These are phyloP conservation scores for Pestalotiopsis sp. DNA, from an alignment of 2,329 filamentous ascomycete genomes.

Conservation along the genomic window DNA sequence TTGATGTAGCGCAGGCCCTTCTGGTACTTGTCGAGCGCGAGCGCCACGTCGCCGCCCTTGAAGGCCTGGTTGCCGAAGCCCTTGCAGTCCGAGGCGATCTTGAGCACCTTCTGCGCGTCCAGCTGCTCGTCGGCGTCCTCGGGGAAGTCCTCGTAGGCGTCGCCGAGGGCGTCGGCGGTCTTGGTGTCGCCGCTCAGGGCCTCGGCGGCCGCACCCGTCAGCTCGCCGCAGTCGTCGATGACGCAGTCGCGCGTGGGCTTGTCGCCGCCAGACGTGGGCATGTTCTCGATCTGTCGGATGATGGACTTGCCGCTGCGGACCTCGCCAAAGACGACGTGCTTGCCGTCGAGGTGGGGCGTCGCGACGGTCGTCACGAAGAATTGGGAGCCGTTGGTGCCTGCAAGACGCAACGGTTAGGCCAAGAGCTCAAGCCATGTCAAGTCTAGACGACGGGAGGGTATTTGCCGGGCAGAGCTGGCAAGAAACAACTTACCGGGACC, in stretches of 20 bases:
- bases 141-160: constrained; percentile 94
- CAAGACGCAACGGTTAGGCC: not conserved
- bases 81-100: constrained; percentile 85
- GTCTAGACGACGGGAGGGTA: not conserved
- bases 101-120: constrained; percentile 68
- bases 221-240: constrained; percentile 84
- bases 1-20: constrained; percentile 72
- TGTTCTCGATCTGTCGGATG: constrained; percentile 86
- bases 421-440: not conserved
- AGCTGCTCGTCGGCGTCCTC: constrained; percentile 72
- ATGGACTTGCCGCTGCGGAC: constrained; percentile 92
- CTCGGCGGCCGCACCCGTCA: constrained; percentile 68
- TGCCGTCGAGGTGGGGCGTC: constrained; percentile 93
- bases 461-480: not conserved
- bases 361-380: constrained; percentile 97
- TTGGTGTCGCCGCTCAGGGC: constrained; percentile 63
- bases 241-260: constrained; percentile 75
- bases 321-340: constrained; percentile 97
- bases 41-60: constrained; percentile 71
- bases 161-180: constrained; percentile 77
- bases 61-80: constrained; percentile 91
- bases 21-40: constrained; percentile 88
- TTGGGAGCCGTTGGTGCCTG: constrained; percentile 92
- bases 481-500: constrained; percentile 68
- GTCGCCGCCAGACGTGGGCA: constrained; percentile 73